A percentile compares a stretch with the other conserved stretches of the same genome.
These are phyloP conservation scores for Alternaria sp. DNA, from an alignment of 2,329 filamentous ascomycete genomes.

Conservation along the genomic window DNA sequence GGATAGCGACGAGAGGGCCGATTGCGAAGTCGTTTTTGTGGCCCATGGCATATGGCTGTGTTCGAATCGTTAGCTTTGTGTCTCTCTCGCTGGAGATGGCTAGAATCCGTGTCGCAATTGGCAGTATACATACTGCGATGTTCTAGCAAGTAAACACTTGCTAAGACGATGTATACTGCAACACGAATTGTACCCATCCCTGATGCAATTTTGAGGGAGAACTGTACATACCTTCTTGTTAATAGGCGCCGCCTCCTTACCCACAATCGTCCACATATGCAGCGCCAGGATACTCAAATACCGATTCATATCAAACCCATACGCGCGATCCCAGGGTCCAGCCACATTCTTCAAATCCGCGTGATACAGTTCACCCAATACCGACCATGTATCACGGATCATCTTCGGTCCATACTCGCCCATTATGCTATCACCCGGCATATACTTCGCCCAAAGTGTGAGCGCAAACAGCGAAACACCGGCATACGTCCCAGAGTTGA, in stretches of 20 bases:
- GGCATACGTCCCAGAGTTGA: conserved; percentile 68
- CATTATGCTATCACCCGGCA: conserved; percentile 62
- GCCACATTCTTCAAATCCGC: conserved; percentile 66
- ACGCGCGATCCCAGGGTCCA: conserved; percentile 69
- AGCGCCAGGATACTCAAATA: conserved; percentile 65
- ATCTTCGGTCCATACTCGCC: conserved; percentile 58
- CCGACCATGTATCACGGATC: conserved; percentile 61
- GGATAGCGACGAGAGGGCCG: conserved; percentile 62
- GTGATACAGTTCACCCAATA: conserved; percentile 62
- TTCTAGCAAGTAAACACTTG: neutral
- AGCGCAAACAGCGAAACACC: conserved; percentile 67
- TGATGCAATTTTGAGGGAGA: neutral
- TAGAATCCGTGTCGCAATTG: neutral
- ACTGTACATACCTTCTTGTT: conserved; percentile 32
- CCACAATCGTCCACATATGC: conserved; percentile 65
- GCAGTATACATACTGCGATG: neutral
- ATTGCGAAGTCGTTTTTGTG: conserved; percentile 67
- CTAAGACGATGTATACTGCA: neutral
- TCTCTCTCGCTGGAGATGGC: neutral
- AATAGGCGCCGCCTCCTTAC: conserved; percentile 52
- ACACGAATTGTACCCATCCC: neutral
- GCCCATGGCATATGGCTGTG: conserved; percentile 60
- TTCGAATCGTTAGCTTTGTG: neutral
- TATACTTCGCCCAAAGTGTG: conserved; percentile 66
- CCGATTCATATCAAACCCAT: conserved; percentile 69